Percentiles rank a stretch among this genome's conserved stretches.
Evolutionary conservation across 2,329 filamentous ascomycete species (phyloP).

Genomic region (Drechslerella coelobrocha): DNA sequence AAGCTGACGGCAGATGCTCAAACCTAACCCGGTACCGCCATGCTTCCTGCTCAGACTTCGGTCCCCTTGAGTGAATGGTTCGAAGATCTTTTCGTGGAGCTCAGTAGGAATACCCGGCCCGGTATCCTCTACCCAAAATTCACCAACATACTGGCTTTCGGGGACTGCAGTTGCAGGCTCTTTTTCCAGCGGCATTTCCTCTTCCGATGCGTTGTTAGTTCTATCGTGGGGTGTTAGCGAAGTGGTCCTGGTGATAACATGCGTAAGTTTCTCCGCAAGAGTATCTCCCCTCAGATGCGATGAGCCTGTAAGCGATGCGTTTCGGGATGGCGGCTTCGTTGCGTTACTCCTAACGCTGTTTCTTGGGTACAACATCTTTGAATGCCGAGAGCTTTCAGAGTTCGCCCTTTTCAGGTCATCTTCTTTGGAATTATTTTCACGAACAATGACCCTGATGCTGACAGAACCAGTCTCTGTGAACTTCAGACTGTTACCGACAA

Average conservation of each 20-base stretch:
- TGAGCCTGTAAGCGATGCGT: constrained; percentile 22
- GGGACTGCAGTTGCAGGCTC: constrained; percentile 8
- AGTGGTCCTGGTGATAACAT: constrained; percentile 24
- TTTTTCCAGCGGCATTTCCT: constrained; percentile 29
- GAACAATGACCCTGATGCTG: constrained; percentile 68
- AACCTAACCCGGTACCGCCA: constrained; percentile 83
- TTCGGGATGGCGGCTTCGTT: constrained; percentile 33
- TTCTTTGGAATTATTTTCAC: constrained; percentile 27
- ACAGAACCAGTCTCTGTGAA: constrained; percentile 82
- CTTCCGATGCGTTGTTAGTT: constrained; percentile 17
- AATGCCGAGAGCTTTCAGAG: constrained; percentile 41
- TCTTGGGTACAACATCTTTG: constrained; percentile 24
- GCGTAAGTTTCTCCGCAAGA: constrained; percentile 37
- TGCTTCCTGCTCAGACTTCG: constrained; percentile 86
- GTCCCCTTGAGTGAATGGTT: constrained; percentile 94
- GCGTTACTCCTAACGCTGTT: constrained; percentile 26
- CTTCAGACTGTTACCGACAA: constrained; percentile 90
- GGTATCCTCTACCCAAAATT: constrained; percentile 87
- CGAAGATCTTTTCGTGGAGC: constrained; percentile 83
- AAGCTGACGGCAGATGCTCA: constrained; percentile 89
- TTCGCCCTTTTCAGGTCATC: constrained; percentile 35
- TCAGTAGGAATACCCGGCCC: constrained; percentile 82
- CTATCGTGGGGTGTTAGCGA: constrained; percentile 13
- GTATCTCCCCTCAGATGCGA: constrained; percentile 12
- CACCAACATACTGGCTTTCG: constrained; percentile 69